Percentiles rank a stretch among this genome's conserved stretches.
phyloP scores from a whole-genome alignment of 31 red algal genomes.

The Pterothamnion heteromorphum region DNA sequence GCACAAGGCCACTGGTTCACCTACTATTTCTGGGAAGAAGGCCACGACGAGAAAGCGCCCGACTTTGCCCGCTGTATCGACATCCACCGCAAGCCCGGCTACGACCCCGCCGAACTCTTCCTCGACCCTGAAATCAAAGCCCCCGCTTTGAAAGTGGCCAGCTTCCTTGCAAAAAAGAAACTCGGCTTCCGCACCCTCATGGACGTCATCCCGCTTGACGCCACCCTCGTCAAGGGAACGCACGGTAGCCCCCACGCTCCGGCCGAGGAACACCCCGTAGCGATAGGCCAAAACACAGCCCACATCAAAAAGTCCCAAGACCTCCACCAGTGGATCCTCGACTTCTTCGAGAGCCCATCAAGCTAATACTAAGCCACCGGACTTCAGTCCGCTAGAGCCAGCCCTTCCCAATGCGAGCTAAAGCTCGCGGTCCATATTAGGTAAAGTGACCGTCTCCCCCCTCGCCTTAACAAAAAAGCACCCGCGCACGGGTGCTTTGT shows the following conservation, averaged over 20 bases:
- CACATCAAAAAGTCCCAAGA: too few relatives aligned
- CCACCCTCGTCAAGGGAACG: slow-evolving; percentile 53
- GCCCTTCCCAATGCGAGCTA: too few relatives aligned
- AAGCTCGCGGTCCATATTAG: too few relatives aligned
- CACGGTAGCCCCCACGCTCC: slow-evolving; percentile 46
- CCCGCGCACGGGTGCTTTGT: too few relatives aligned
- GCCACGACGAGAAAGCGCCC: slow-evolving; percentile 60
- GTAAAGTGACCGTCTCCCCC: too few relatives aligned
- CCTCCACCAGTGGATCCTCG: too few relatives aligned
- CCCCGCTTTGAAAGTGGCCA: slow-evolving; percentile 46
- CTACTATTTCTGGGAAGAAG: slow-evolving; percentile 74
- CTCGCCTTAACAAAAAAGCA: too few relatives aligned
- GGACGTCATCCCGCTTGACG: slow-evolving; percentile 73
- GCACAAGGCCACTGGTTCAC: slow-evolving; percentile 60
- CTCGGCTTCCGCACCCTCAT: slow-evolving; percentile 61
- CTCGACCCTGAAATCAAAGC: slow-evolving; percentile 59
- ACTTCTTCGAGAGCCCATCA: too few relatives aligned
- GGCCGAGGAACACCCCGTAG: background rate
- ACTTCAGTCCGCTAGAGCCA: too few relatives aligned
- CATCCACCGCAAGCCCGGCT: slow-evolving; percentile 79
- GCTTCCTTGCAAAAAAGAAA: slow-evolving; percentile 44
- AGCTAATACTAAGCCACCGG: too few relatives aligned
- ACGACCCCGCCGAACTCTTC: slow-evolving; percentile 76
- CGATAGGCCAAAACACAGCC: too few relatives aligned
- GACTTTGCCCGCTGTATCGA: slow-evolving; percentile 75